A percentile compares a stretch with the other conserved stretches of the same genome.
Evolutionary conservation across 768 basidiomycete species (phyloP).

Genomic region (Trametes cinnabarina): DNA sequence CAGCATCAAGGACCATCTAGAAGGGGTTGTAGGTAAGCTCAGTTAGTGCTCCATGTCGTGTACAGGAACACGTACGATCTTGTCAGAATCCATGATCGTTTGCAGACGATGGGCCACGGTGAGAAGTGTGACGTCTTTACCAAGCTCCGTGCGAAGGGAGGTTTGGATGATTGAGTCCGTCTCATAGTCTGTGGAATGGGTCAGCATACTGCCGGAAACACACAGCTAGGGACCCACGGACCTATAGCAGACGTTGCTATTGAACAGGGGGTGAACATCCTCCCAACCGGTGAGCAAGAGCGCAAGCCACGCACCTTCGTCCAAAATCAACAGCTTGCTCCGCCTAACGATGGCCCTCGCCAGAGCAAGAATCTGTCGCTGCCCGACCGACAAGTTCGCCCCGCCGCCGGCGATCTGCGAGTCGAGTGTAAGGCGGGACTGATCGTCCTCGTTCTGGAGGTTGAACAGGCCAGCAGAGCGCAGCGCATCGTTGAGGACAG

Average conservation of each 20-base stretch:
- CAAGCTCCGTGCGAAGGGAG: constrained; percentile 46
- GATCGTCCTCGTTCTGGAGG: constrained; percentile 35
- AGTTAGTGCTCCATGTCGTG: not conserved
- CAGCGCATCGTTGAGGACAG: constrained; percentile 46
- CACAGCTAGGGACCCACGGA: not conserved
- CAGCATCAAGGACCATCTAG: constrained; percentile 42
- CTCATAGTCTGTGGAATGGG: constrained; percentile 40
- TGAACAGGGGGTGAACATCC: not conserved
- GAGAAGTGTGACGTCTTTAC: constrained; percentile 43
- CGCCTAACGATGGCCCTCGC: constrained; percentile 55
- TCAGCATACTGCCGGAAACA: not conserved
- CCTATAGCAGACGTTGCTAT: constrained; percentile 46
- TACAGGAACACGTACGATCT: constrained; percentile 36
- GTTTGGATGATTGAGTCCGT: constrained; percentile 55
- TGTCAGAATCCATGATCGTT: constrained; percentile 58
- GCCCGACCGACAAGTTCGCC: constrained; percentile 48
- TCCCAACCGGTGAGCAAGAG: not conserved
- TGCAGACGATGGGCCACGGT: constrained; percentile 56
- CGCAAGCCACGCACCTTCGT: constrained; percentile 42
- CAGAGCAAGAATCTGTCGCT: constrained; percentile 57
- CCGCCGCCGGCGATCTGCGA: constrained; percentile 44
- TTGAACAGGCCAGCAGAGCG: constrained; percentile 46
- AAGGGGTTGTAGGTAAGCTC: not conserved
- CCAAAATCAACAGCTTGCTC: constrained; percentile 56
- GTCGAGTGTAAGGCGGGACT: constrained; percentile 41